Evolutionary conservation across 805 yeast species (phyloP).

Genomic region (Saccharomycopsis oosterbeekiorum): DNA sequence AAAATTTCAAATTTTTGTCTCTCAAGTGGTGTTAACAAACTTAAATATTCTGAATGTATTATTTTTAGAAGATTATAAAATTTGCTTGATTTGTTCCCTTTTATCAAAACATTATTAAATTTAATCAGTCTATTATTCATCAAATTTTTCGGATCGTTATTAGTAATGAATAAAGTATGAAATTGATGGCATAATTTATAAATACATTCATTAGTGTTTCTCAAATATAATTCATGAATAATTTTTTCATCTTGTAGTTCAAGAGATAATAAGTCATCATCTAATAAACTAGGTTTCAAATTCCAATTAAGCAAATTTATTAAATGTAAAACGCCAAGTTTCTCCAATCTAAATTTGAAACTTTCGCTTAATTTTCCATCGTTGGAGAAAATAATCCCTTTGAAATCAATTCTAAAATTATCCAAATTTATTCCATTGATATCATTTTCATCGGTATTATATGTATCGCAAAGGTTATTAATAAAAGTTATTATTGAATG

Average conservation of each 20-base stretch:
- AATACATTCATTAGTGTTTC: conserved; percentile 37
- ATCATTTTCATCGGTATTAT: conserved; percentile 19
- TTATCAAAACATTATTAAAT: conserved; percentile 45
- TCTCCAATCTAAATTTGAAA: conserved; percentile 28
- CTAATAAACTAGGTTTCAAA: conserved; percentile 32
- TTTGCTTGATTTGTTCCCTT: conserved; percentile 47
- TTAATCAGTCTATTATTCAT: conserved; percentile 34
- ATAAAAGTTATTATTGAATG: not conserved
- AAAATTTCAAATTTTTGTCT: conserved; percentile 23
- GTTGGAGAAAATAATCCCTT: conserved; percentile 28
- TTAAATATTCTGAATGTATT: conserved; percentile 24
- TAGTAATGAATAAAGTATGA: conserved; percentile 31
- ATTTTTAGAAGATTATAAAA: conserved; percentile 35
- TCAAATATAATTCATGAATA: conserved; percentile 34
- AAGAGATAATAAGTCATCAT: conserved; percentile 34
- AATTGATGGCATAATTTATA: conserved; percentile 32
- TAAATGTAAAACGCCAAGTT: conserved; percentile 18
- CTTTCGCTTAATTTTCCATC: conserved; percentile 23
- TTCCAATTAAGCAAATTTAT: conserved; percentile 31
- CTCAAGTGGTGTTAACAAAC: conserved; percentile 28
- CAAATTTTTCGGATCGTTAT: conserved; percentile 23
- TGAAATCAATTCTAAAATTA: conserved; percentile 4
- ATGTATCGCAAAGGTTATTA: conserved; percentile 3
- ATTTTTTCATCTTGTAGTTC: conserved; percentile 29
- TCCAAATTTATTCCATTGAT: conserved; percentile 5